Base-by-base conservation (phyloP, 2,329 filamentous ascomycete genomes). In the Fusarium tanahbumbuense region DNA sequence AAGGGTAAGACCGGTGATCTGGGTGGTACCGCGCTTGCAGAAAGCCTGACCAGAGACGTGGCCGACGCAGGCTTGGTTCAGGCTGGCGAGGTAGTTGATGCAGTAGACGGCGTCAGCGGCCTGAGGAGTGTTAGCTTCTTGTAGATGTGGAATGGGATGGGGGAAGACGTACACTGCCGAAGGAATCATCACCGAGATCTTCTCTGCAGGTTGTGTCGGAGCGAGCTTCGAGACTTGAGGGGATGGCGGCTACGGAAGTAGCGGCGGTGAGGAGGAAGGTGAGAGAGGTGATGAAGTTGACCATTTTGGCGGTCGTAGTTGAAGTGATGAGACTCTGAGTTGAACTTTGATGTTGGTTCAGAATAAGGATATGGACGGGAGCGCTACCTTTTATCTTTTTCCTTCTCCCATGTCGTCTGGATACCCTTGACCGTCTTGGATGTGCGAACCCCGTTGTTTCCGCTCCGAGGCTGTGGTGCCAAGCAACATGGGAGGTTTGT, bases 51-150 rank as follows among this genome's bases (percentile, higher is more conserved):
- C 64, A 0, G 62, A 44, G 34, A 67, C 56, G 13, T 41, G 41
- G 6, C 45, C 62, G 8, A 55, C 53, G 3, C 64, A 67, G 6
- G 32, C 41, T 44, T 67, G 56, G 9, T 45, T 27, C 6, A 67
- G 64, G 9, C 64, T 62, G 50, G 64, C 64, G n/a, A 67, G 64
- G 34, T 62, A 67, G 50, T 67, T 53, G 63, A 67, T 67, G 25
- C 64, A 67, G 10, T 67, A 57, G 0, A 67, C 64, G 9, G 64
- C 64, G 27, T 67, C 64, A 2, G 61, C 52, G 22, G 52, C 48
- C 64, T 67, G 9, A 0, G 1, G 1, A 20, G 5, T 4, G 25
- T 64, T n/a, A 66, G 47, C 3, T 6, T 13, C 3, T 12, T 25
- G 27, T 6, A 10, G 13, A 11, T 0, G 8, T 5, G 1, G 8